These are phyloP conservation scores for Phialemoniopsis sp. DNA, from an alignment of 2,329 filamentous ascomycete species.

Conservation along the genomic window DNA sequence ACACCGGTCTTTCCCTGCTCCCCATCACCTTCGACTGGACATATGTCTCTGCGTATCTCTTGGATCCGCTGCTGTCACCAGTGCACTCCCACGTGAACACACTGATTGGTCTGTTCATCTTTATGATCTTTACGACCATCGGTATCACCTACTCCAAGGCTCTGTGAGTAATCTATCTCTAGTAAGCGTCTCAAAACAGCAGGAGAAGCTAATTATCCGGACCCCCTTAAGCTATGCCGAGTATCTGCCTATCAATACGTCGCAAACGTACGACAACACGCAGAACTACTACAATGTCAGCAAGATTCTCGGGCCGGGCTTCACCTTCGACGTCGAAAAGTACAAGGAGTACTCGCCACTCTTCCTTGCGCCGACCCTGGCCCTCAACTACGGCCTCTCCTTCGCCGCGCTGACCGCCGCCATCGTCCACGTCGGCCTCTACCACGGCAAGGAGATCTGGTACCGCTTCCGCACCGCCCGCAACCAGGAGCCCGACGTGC, in stretches of 20 bases:
- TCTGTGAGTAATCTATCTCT: conserved; percentile 19
- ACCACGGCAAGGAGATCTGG: conserved; percentile 37
- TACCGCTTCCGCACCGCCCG: conserved; percentile 38
- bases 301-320: conserved; percentile 42
- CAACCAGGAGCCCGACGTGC: conserved; percentile 43
- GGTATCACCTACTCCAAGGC: conserved; percentile 40
- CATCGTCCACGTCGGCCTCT: conserved; percentile 30
- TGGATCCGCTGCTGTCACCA: conserved; percentile 25
- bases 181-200: no score
- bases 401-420: conserved; percentile 47
- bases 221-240: conserved; percentile 38
- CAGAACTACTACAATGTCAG: conserved; percentile 45
- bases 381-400: conserved; percentile 43
- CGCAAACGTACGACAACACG: conserved; percentile 53
- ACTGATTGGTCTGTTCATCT: conserved; percentile 32
- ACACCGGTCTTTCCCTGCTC: conserved; percentile 32
- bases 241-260: conserved; percentile 51
- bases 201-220: no score
- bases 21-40: conserved; percentile 42
- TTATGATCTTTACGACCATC: conserved; percentile 37
- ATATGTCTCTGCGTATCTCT: conserved; percentile 24
- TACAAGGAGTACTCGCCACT: conserved; percentile 52
- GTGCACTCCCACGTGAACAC: conserved; percentile 36
- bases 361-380: conserved; percentile 43
- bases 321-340: conserved; percentile 44